These are phyloP conservation scores for Basidiobolus meristosporus DNA, from an alignment of 371 early-diverging fungal genomes.

Conservation along the genomic window DNA sequence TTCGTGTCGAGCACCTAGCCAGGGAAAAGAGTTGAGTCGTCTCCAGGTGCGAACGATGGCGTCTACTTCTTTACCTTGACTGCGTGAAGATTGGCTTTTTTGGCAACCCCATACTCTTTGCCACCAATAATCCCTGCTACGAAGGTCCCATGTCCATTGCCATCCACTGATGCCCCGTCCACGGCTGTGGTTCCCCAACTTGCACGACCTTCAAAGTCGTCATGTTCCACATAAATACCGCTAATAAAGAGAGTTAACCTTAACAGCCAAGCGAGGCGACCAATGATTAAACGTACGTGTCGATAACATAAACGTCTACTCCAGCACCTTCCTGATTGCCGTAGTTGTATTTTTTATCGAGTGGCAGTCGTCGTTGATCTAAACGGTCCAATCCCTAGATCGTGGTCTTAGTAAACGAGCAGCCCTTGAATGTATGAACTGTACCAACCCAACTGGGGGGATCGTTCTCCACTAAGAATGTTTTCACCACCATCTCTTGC, in stretches of 20 bases:
- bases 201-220: constrained; percentile 49
- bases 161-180: constrained; percentile 13
- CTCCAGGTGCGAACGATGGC: neutral
- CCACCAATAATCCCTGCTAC: constrained; percentile 36
- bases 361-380: constrained; percentile 9
- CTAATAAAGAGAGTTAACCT: constrained; percentile 14
- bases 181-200: constrained; percentile 26
- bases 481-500: too few species aligned
- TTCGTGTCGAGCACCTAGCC: constrained; percentile 15
- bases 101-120: constrained; percentile 16
- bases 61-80: constrained; percentile 35
- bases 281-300: too few species aligned
- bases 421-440: too few species aligned
- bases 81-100: constrained; percentile 53
- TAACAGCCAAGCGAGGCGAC: too few species aligned
- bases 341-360: constrained; percentile 10
- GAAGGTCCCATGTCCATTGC: constrained; percentile 27
- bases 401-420: too few species aligned
- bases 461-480: too few species aligned
- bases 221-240: constrained; percentile 35
- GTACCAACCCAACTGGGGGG: too few species aligned
- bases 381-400: constrained; percentile 16
- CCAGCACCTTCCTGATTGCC: constrained; percentile 19
- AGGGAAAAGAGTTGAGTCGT: too few species aligned
- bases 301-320: constrained; percentile 49